Percentiles rank a stretch among this genome's conserved stretches.
Evolutionary conservation across 148 eudicot genomes (phyloP).

Genomic region (Vaccinium corymbosum): DNA sequence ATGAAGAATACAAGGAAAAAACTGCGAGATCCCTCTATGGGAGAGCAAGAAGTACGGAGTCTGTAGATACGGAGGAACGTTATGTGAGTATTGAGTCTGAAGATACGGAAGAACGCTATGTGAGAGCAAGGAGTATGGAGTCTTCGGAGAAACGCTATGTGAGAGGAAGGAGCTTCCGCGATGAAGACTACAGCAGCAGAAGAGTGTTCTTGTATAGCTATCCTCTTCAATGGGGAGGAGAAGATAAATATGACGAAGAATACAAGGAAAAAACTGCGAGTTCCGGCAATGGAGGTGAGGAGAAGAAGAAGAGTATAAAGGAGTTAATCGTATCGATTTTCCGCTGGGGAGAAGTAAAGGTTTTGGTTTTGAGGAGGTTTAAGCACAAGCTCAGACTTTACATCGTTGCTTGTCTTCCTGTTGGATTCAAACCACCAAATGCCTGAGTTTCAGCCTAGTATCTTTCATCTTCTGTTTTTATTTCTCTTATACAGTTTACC

Average conservation of each 20-base stretch:
- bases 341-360: constrained; percentile 17
- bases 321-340: constrained; percentile 18
- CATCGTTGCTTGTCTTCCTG: constrained; percentile 21
- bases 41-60: no score
- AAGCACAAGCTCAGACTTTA: constrained; percentile 22
- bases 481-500: background rate
- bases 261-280: background rate
- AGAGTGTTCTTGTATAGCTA: constrained; percentile 47
- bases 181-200: constrained; percentile 45
- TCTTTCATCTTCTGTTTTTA: background rate
- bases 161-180: constrained; percentile 39
- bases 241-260: constrained; percentile 11
- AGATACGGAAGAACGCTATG: background rate
- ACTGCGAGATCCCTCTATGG: background rate
- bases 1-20: background rate
- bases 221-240: constrained; percentile 36
- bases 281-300: background rate
- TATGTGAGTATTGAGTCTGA: no score
- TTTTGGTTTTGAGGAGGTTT: constrained; percentile 20
- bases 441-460: constrained; percentile 14
- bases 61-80: no score
- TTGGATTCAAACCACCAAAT: constrained; percentile 13
- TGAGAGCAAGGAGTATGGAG: no score
- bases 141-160: background rate
- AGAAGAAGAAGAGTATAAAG: constrained; percentile 14